Evolutionary conservation across 1,284 basidiomycete genomes (phyloP), one percentile per base, ranked within the genome.

Genomic region (Moniliophthora roreri): DNA sequence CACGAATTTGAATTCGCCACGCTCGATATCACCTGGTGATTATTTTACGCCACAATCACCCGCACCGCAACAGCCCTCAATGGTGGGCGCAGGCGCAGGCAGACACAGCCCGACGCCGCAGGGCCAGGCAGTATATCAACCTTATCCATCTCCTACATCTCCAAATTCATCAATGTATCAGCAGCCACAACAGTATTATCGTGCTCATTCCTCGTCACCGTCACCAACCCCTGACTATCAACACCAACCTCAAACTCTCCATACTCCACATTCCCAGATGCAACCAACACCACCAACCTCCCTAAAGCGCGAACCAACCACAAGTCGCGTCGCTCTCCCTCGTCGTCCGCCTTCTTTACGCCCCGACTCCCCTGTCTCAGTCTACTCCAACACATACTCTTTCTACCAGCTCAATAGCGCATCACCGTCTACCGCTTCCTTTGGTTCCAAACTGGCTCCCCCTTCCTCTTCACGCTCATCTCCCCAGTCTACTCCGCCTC

Each of bases 381-480:
- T 87, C 21, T 87, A 87, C 66, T 86, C 84, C 8, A 38, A 48
- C 16, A 67, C 65, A 16, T 87, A 87, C 62, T 87, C 85, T 1
- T 87, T 79, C 62, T 89, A 88, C 57, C 78, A 77, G 42, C 67
- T 82, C 40, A 80, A 84, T 41, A 73, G 70, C 50, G 61, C 69
- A 10, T 77, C 77, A n/a, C 72, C 75, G 16, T 16, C 44, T 7
- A 20, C 37, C 15, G 42, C 53, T 23, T 24, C 48, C 13, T 24
- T 38, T 40, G 55, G 58, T 53, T 38, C 47, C 45, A 24, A 15
- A 45, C 50, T 44, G 21, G 47, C 28, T 51, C 42, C 51, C 34
- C 46, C 42, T 52, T 62, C 59, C n/a, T n/a, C n/a, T n/a, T 54
- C 58, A 52, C 46, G 59, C 21, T 48, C 46, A 51, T 48, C 47